Evolutionary conservation across 352 stramenopile genomes (phyloP).

Genomic region (Pythium aphanidermatum): DNA sequence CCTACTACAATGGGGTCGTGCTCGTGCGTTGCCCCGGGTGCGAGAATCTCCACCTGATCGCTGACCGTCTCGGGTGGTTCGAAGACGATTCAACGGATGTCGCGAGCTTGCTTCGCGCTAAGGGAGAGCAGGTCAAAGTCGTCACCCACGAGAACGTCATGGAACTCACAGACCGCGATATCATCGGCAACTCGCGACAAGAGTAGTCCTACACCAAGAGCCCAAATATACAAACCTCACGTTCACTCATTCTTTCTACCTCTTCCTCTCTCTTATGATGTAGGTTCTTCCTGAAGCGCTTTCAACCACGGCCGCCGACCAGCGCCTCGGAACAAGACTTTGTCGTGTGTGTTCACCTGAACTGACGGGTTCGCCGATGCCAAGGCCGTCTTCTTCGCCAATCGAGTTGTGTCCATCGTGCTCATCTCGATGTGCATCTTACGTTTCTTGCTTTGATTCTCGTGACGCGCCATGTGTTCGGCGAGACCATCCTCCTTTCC

Average conservation of each 20-base stretch:
- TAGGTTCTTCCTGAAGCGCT: constrained; percentile 44
- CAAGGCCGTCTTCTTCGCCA: constrained; percentile 74
- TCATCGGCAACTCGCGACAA: constrained; percentile 37
- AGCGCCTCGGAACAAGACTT: constrained; percentile 73
- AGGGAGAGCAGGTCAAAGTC: constrained; percentile 67
- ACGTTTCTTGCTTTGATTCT: constrained; percentile 85
- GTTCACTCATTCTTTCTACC: not conserved
- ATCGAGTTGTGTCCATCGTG: constrained; percentile 70
- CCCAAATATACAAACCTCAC: too few species aligned
- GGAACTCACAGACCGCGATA: constrained; percentile 74
- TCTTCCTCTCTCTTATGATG: constrained; percentile 7
- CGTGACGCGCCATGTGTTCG: constrained; percentile 79
- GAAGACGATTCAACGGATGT: constrained; percentile 89
- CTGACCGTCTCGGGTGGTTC: constrained; percentile 92
- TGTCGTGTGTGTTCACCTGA: constrained; percentile 84
- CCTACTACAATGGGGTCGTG: constrained; percentile 97
- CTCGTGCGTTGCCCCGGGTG: constrained; percentile 96
- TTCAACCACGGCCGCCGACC: constrained; percentile 76
- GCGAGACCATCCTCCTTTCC: constrained; percentile 60
- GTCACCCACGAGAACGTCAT: constrained; percentile 75
- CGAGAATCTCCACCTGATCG: constrained; percentile 98
- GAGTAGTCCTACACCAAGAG: not conserved
- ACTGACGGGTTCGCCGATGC: constrained; percentile 82
- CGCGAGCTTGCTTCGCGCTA: constrained; percentile 73
- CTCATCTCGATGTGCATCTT: constrained; percentile 81